These are phyloP conservation scores for Kwoniella bestiolae DNA, from an alignment of 768 basidiomycete genomes.

Conservation along the genomic window DNA sequence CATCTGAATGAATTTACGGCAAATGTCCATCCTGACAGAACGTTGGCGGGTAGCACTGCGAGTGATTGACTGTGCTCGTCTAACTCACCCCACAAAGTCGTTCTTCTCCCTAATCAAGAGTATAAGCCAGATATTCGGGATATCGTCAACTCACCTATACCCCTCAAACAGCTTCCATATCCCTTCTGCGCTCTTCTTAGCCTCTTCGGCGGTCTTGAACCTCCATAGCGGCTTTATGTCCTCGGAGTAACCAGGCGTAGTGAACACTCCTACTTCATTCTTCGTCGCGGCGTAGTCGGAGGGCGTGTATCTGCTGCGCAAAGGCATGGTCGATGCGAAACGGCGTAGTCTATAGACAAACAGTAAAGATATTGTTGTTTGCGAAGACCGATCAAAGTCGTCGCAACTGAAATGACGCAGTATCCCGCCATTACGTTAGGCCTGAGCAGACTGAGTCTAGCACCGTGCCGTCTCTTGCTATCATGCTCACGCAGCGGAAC, in stretches of 20 bases:
- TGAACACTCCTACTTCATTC: conserved; percentile 56
- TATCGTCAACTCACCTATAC: conserved; percentile 26
- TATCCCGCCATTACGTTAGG: too few relatives aligned
- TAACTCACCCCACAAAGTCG: conserved; percentile 44
- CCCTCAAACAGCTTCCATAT: conserved; percentile 44
- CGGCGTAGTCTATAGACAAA: too few relatives aligned
- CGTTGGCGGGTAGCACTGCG: neutral
- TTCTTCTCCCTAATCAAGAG: conserved; percentile 12
- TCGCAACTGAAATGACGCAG: too few relatives aligned
- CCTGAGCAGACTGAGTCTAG: too few relatives aligned
- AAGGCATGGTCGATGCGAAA: neutral
- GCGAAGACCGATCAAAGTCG: too few relatives aligned
- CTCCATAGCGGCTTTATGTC: conserved; percentile 50
- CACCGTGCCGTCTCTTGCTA: too few relatives aligned
- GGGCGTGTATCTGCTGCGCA: conserved; percentile 1
- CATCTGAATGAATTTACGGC: conserved; percentile 57
- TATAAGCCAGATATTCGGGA: neutral
- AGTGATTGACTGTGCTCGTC: neutral
- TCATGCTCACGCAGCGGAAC: too few relatives aligned
- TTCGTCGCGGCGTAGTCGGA: conserved; percentile 27
- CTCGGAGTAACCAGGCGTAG: conserved; percentile 52
- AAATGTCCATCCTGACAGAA: conserved; percentile 47
- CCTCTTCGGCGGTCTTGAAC: conserved; percentile 48
- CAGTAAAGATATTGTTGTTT: neutral
- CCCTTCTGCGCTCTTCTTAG: conserved; percentile 34